Percentiles rank a stretch among this genome's conserved stretches.
phyloP scores from a whole-genome alignment of 148 eudicot species.

The Pouteria glomerata region DNA sequence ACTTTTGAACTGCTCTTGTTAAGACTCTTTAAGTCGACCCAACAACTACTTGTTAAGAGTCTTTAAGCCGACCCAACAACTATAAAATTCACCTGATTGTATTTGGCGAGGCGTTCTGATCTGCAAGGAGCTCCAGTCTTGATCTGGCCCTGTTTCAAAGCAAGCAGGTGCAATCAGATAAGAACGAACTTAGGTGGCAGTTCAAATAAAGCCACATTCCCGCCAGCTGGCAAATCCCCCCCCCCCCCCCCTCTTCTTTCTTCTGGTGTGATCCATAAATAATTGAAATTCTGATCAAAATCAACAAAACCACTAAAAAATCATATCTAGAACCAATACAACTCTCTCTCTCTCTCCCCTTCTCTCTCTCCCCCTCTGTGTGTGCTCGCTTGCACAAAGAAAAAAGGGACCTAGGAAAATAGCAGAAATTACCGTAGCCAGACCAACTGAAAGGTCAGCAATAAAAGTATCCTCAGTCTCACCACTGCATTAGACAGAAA shows the following conservation, averaged over 20 bases:
- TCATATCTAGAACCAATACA: too few species aligned
- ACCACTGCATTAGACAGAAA: constrained; percentile 30
- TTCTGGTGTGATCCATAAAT: neutral
- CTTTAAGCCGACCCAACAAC: neutral
- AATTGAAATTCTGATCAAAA: neutral
- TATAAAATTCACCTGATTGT: constrained; percentile 21
- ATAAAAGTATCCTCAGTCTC: constrained; percentile 54
- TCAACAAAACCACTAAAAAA: too few species aligned
- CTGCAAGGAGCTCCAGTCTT: constrained; percentile 32
- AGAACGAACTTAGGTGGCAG: neutral
- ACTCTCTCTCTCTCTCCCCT: too few species aligned
- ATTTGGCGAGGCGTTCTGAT: constrained; percentile 29
- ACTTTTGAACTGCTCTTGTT: too few species aligned
- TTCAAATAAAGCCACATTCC: neutral
- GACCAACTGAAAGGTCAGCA: constrained; percentile 49
- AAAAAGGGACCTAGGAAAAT: neutral
- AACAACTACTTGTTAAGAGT: too few species aligned
- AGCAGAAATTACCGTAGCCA: constrained; percentile 33
- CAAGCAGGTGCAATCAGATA: neutral
- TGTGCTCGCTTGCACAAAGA: too few species aligned
- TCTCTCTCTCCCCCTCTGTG: too few species aligned
- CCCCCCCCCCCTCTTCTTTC: neutral
- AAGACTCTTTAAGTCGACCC: too few species aligned
- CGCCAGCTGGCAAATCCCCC: neutral
- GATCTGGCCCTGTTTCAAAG: constrained; percentile 24